Base-by-base conservation (phyloP, 129 eudicot genomes). In the Deinandra increscens region DNA sequence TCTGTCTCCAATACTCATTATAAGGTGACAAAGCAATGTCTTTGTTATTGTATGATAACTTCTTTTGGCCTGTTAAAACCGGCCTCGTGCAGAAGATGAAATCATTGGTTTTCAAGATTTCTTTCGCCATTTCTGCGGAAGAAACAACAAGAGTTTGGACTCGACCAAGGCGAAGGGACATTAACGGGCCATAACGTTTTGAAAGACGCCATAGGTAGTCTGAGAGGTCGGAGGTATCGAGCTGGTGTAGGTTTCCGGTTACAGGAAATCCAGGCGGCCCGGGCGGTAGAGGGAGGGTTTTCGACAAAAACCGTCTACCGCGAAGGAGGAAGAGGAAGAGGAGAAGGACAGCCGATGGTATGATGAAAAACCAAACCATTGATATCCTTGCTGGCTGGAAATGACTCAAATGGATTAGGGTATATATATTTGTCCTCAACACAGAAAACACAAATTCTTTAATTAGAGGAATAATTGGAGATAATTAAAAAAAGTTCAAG, bases 231-330 rank as follows among this genome's bases (percentile, higher is more conserved):
- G 75, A 29, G 15, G 49, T 7, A 9, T 75, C 46, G 3, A 77
- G 45, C 29, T 67, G 80, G 66, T 43, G 77, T 0, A 81, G 51
- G 73, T 81, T 78, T 41, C 85, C 82, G 8, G 77, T 77, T 11
- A 81, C n/a, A 0, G 85, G 85, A 23, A 81, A 77, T 0, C 79
- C 70, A 0, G 72, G 50, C 1, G 85, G 85, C 10, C 85, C 85
- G 0, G 82, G 79, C 18, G 79, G 81, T 14, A 70, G 66, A 41
- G 18, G 44, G 36, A n/a, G n/a, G n/a, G n/a, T n/a, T n/a, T n/a
- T n/a, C n/a, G n/a, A n/a, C n/a, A n/a, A n/a, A n/a, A n/a, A n/a
- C n/a, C n/a, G n/a, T n/a, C n/a, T n/a, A n/a, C n/a, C n/a, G n/a
- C n/a, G n/a, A n/a, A n/a, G n/a, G n/a, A n/a, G n/a, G n/a, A n/a